Base-by-base conservation (phyloP, 352 stramenopile genomes). In the Phytophthora fragariae region DNA sequence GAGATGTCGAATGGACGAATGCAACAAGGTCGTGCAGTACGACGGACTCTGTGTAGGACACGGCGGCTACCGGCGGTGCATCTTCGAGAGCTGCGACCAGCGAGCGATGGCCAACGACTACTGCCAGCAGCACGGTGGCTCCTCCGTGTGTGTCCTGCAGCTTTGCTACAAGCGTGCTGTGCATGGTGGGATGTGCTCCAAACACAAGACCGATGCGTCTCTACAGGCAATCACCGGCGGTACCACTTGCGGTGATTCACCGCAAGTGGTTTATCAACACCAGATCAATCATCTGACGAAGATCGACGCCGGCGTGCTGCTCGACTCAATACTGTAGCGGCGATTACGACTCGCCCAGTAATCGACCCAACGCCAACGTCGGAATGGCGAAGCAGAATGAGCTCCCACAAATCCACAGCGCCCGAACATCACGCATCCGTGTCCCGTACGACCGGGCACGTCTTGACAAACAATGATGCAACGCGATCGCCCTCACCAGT, bases 11-110 rank as follows among this genome's bases (percentile, higher is more conserved):
- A 73, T 73, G 31, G 55, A 69, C 1, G 69, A 57, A 4, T 84
- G 77, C 62, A 83, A 79, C 66, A 85, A 88, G 54, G 77, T 83
- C 12, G 78, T 85, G n/a, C 80, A 85, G 64, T 84, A 81, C 56
- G 79, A 83, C 11, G 75, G 76, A 24, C 76, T 87, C 1, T 85
- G 80, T 60, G 83, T 87, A 3, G 74, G 73, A 7, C 83, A 88
- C 46, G 83, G 83, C 15, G 83, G 83, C 11, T 88, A 81, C 37
- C 83, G 80, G n/a, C 70, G 73, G 65, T 90, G 83, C 65, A 37
- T 82, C 4, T 78, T 72, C 3, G 64, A 68, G n/a, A 76, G 70
- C 27, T 86, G 79, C 57, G 53, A 67, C 37, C 81, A 62, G 29
- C 81, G 81, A 8, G 76, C 80, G n/a, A 75, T 86, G 55, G 57